These are phyloP conservation scores for Penicillium argentinense DNA, from an alignment of 495 filamentous ascomycete species.

Conservation along the genomic window DNA sequence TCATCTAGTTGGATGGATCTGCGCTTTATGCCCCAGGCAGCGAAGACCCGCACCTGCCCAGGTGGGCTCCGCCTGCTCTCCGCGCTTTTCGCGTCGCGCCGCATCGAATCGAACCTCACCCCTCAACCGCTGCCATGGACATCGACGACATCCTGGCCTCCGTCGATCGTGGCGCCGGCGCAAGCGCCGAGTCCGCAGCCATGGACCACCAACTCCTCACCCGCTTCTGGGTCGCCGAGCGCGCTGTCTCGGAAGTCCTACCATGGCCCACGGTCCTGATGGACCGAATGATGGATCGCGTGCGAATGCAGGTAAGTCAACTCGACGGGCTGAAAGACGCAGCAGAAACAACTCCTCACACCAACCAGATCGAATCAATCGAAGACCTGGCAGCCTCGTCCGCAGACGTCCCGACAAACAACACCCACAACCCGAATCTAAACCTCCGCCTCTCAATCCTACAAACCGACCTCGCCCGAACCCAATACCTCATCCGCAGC, in stretches of 20 bases:
- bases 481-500: constrained; percentile 86
- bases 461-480: constrained; percentile 93
- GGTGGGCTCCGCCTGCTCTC: constrained; percentile 15
- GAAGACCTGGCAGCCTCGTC: constrained; percentile 65
- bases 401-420: constrained; percentile 33
- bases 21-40: no score
- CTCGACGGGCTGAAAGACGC: not conserved
- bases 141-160: constrained; percentile 87
- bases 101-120: constrained; percentile 9
- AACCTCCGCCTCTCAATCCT: constrained; percentile 93
- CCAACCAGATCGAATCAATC: constrained; percentile 62
- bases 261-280: constrained; percentile 64
- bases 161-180: constrained; percentile 61
- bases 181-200: constrained; percentile 55
- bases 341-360: not conserved
- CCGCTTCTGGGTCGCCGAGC: constrained; percentile 88
- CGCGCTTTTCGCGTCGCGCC: constrained; percentile 11
- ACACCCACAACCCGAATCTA: constrained; percentile 74
- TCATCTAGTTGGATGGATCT: no score
- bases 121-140: constrained; percentile 56
- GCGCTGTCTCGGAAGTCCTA: constrained; percentile 81
- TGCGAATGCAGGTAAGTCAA: constrained; percentile 61
- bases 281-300: constrained; percentile 75
- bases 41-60: constrained; percentile 15
- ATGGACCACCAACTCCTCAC: constrained; percentile 87